Conservation (phyloP, 345 rosid genomes). For the Populus davidiana region DNA sequence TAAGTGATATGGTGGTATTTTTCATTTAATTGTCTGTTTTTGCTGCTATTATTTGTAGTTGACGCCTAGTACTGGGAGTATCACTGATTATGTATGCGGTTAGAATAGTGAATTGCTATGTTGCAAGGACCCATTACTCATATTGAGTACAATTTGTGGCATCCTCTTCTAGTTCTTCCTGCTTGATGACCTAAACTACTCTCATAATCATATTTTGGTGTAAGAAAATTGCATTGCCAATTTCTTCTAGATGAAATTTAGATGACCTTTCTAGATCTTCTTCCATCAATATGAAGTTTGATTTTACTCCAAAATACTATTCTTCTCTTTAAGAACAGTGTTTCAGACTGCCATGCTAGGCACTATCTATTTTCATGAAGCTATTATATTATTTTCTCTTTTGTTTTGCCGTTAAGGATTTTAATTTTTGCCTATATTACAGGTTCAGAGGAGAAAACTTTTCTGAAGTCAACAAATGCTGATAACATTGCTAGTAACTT, state of each 20-base stretch:
- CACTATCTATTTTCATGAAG: background rate
- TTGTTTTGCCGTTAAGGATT: background rate
- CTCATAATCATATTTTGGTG: background rate
- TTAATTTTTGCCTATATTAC: conserved; percentile 20
- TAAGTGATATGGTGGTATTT: background rate
- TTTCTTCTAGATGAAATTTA: background rate
- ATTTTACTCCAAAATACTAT: background rate
- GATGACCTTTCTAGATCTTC: background rate
- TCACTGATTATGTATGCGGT: background rate
- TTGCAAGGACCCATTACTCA: background rate
- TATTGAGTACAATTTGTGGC: background rate
- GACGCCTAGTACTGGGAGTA: background rate
- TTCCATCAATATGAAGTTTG: background rate
- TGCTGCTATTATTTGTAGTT: background rate
- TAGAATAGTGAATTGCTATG: background rate
- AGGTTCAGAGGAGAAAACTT: conserved; percentile 71
- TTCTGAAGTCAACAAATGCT: conserved; percentile 42
- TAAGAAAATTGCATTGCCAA: too few species aligned
- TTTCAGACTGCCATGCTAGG: background rate
- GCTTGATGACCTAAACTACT: background rate
- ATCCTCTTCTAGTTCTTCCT: background rate
- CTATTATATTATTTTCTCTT: too few species aligned
- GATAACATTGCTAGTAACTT: conserved; percentile 52
- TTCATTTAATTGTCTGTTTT: background rate
- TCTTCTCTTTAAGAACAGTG: background rate